Evolutionary conservation across 129 eudicot genomes (phyloP), one percentile per base, ranked within the genome.

Genomic region (Deinandra increscens): DNA sequence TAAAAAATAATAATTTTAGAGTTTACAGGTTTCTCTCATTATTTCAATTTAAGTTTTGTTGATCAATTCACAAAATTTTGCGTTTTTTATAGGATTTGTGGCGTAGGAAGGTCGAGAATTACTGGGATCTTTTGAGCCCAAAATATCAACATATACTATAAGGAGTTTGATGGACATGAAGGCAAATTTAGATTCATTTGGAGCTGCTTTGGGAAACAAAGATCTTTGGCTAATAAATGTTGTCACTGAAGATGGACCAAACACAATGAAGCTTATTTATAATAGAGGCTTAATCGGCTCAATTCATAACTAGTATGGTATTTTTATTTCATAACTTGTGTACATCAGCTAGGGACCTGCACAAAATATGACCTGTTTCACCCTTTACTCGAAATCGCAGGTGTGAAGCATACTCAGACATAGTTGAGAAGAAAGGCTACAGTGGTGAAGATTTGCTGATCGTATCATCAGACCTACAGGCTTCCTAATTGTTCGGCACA

Each of bases 81-180:
- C 9, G 23, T 15, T 71, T n/a, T 50, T 53, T 68, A 46, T 87
- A 94, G 97, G 91, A 90, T 70, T 42, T 84, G 69, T 94, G 99
- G 99, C 76, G 81, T 34, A 81, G 42, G 64, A 94, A 97, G 69
- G 97, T 87, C 34, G 99, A 94, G 68, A 81, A 76, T 67, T 94
- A 94, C 83, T 89, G n/a, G n/a, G n/a, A n/a, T n/a, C n/a, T n/a
- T n/a, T n/a, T n/a, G n/a, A n/a, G n/a, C n/a, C n/a, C n/a, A 94
- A 94, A 86, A 82, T 94, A 70, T 73, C 87, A 23, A 54, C 94
- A 11, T 73, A 94, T 69, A 89, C 96, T 7, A 38, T 94, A 46
- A 85, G 99, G 81, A 94, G 90, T 34, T 81, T 94, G 72, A 94
- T 94, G 99, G 99, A 94, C 75, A 90, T 94, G 99, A 90, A 94